Evolutionary conservation across 352 stramenopile species (phyloP).

Genomic region (Globisporangium paddicum): DNA sequence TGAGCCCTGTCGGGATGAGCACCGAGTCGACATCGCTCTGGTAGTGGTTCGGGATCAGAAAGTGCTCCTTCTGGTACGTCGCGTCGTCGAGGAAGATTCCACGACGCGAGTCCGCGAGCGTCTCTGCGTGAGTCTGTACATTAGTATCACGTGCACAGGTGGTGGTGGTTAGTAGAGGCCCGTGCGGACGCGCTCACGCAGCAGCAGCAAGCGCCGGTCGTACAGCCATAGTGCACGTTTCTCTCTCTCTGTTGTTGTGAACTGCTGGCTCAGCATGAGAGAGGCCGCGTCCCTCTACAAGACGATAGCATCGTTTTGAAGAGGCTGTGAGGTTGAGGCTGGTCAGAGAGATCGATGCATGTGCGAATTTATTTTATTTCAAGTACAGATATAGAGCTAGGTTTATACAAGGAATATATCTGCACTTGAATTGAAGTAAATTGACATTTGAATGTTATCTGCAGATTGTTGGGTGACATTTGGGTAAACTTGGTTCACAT

Average conservation of each 20-base stretch:
- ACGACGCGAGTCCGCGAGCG: constrained; percentile 26
- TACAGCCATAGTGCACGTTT: constrained; percentile 5
- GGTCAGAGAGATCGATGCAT: too few species aligned
- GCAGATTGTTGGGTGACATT: too few species aligned
- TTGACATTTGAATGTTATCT: too few species aligned
- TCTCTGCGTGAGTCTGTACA: constrained; percentile 6
- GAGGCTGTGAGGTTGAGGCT: too few species aligned
- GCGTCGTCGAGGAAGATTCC: constrained; percentile 60
- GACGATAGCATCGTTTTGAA: background rate
- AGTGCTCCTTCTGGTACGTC: constrained; percentile 67
- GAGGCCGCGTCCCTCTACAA: background rate
- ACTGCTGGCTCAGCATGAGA: background rate
- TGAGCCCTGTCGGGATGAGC: constrained; percentile 88
- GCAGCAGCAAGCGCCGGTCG: background rate
- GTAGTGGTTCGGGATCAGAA: constrained; percentile 80
- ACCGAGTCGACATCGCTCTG: constrained; percentile 77
- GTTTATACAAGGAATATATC: too few species aligned
- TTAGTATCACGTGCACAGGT: background rate
- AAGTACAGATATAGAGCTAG: too few species aligned
- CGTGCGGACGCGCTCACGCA: background rate
- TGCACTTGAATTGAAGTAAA: too few species aligned
- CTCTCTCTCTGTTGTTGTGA: background rate
- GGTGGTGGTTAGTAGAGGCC: background rate
- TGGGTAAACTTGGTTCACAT: too few species aligned
- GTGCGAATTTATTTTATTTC: too few species aligned